These are phyloP conservation scores for Pyrenochaeta sp. DNA, from an alignment of 2,329 filamentous ascomycete species.

Conservation along the genomic window DNA sequence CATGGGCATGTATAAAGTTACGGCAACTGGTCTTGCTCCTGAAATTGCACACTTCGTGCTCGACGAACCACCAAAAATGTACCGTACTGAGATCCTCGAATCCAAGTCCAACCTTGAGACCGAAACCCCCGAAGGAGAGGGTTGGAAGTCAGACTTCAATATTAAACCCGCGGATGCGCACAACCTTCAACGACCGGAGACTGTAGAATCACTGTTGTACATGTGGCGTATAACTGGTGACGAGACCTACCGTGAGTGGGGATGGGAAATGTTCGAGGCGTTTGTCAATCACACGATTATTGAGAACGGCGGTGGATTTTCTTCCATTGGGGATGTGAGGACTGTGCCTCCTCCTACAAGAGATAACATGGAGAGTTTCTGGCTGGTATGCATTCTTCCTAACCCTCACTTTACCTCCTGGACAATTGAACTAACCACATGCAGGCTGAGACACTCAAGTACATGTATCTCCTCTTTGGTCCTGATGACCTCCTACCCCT, in stretches of 20 bases:
- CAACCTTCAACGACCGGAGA: conserved; percentile 95
- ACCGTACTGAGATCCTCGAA: conserved; percentile 55
- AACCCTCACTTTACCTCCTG: background rate
- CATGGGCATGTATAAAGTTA: conserved; percentile 96
- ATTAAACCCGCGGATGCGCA: conserved; percentile 86
- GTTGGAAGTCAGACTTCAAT: conserved; percentile 80
- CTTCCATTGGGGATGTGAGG: conserved; percentile 79
- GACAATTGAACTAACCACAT: background rate
- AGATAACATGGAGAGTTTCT: conserved; percentile 99
- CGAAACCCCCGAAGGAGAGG: conserved; percentile 54
- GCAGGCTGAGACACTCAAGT: conserved; percentile 94
- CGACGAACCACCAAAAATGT: conserved; percentile 71
- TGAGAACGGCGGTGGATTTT: conserved; percentile 80
- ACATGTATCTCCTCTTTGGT: conserved; percentile 95
- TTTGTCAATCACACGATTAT: conserved; percentile 89
- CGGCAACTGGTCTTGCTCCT: conserved; percentile 87
- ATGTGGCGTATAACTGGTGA: conserved; percentile 99
- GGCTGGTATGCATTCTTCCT: conserved; percentile 72
- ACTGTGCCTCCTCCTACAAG: conserved; percentile 71
- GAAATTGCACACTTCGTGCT: conserved; percentile 94
- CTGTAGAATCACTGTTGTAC: conserved; percentile 94
- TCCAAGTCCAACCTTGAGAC: conserved; percentile 52
- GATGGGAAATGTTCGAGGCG: conserved; percentile 96
- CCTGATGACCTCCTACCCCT: conserved; percentile 82
- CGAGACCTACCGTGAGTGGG: conserved; percentile 89